Conservation (phyloP, 2,329 filamentous ascomycete species). For the Akanthomyces muscarius region DNA sequence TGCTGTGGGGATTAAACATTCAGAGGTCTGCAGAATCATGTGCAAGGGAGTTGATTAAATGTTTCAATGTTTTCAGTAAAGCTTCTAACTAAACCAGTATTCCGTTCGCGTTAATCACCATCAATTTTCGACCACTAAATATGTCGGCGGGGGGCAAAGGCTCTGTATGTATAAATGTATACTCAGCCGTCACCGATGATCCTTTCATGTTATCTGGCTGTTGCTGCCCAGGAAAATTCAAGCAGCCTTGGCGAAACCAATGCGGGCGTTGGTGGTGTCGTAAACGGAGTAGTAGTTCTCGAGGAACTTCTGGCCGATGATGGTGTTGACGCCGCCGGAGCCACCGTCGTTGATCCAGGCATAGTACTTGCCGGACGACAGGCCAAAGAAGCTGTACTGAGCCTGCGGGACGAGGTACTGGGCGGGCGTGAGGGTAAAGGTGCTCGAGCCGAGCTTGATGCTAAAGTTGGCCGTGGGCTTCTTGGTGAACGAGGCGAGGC, state of each 20-base stretch:
- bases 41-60: background rate
- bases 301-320: slow-evolving; percentile 30
- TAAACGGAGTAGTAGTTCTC: slow-evolving; percentile 30
- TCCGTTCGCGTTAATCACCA: background rate
- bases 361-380: slow-evolving; percentile 27
- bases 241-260: slow-evolving; percentile 24
- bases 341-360: slow-evolving; percentile 28
- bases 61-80: background rate
- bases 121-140: background rate
- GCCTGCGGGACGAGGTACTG: slow-evolving; percentile 27
- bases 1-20: background rate
- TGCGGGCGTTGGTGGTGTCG: slow-evolving; percentile 23
- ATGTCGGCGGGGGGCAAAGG: background rate
- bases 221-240: background rate
- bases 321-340: slow-evolving; percentile 25
- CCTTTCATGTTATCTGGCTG: background rate
- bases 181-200: background rate
- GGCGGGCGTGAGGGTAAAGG: slow-evolving; percentile 26
- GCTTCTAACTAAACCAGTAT: background rate
- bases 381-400: slow-evolving; percentile 24
- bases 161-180: background rate
- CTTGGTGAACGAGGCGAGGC: slow-evolving; percentile 24
- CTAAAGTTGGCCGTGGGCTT: slow-evolving; percentile 28
- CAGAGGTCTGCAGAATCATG: background rate
- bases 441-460: slow-evolving; percentile 27